Percentiles rank a stretch among this genome's conserved stretches.
Evolutionary conservation across 306 rosid genomes (phyloP).

Genomic region (Gastrolobium bilobum): DNA sequence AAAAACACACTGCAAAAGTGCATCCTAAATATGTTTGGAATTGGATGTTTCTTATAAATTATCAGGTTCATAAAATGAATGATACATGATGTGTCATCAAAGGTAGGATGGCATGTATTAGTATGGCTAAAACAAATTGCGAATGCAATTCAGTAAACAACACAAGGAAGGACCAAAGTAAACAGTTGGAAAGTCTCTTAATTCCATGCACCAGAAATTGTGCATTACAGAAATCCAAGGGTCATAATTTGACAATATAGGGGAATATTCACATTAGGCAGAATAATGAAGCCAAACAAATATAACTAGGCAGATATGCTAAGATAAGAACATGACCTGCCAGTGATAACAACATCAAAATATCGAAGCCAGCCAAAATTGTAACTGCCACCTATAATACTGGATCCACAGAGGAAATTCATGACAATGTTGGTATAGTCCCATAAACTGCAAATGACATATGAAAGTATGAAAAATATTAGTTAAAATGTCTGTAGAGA

Average conservation of each 20-base stretch:
- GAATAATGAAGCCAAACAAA: conserved; percentile 41
- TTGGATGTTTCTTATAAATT: conserved; percentile 35
- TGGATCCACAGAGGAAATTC: conserved; percentile 85
- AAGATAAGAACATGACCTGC: conserved; percentile 72
- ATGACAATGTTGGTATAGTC: conserved; percentile 94
- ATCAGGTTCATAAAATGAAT: conserved; percentile 28
- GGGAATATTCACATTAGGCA: conserved; percentile 26
- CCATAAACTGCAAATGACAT: conserved; percentile 83
- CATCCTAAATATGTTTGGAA: neutral
- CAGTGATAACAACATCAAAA: conserved; percentile 94
- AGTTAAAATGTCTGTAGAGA: neutral
- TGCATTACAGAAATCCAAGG: conserved; percentile 24
- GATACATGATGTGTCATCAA: conserved; percentile 28
- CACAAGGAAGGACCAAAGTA: conserved; percentile 17
- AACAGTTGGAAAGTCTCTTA: neutral
- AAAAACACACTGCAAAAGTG: conserved; percentile 30
- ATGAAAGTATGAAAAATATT: conserved; percentile 16
- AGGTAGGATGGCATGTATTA: conserved; percentile 13
- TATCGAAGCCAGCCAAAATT: conserved; percentile 88
- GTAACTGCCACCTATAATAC: conserved; percentile 54
- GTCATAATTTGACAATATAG: conserved; percentile 4
- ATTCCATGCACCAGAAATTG: conserved; percentile 24
- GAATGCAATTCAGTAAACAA: conserved; percentile 42
- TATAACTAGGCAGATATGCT: conserved; percentile 12
- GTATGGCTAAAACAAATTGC: conserved; percentile 38